Percentiles rank a stretch among this genome's conserved stretches.
Evolutionary conservation across 208 protist genomes (phyloP).

Genomic region (Acanthamoeba triangularis): DNA sequence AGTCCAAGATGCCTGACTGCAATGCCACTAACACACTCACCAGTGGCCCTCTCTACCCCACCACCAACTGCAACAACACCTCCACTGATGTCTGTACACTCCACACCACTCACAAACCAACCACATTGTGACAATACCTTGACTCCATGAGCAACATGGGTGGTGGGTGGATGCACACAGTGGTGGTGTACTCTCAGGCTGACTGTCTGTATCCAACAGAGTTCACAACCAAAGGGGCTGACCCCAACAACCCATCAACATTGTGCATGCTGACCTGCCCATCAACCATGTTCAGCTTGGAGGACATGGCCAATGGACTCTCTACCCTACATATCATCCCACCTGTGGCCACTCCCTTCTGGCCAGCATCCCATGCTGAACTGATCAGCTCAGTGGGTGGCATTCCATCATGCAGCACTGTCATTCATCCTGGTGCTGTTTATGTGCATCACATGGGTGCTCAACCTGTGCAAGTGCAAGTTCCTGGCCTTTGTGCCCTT

Average conservation of each 20-base stretch:
- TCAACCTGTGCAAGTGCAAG: not conserved
- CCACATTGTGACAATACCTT: not conserved
- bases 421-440: not conserved
- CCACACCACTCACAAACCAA: not conserved
- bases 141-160: not conserved
- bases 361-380: not conserved
- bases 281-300: not conserved
- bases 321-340: no score
- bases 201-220: conserved; percentile 12
- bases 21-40: not conserved
- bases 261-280: not conserved
- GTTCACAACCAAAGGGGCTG: not conserved
- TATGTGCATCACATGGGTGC: conserved; percentile 20
- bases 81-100: not conserved
- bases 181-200: not conserved
- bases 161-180: not conserved
- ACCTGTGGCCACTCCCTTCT: not conserved
- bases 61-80: conserved; percentile 12
- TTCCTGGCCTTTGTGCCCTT: conserved; percentile 21
- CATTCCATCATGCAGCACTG: not conserved
- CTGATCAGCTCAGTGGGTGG: not conserved
- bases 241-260: not conserved
- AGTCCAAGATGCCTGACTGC: not conserved
- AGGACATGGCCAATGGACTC: not conserved
- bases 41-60: not conserved